A percentile compares a stretch with the other conserved stretches of the same genome.
These are phyloP conservation scores for Solanum dulcamara DNA, from an alignment of 257 asterid species.

Conservation along the genomic window DNA sequence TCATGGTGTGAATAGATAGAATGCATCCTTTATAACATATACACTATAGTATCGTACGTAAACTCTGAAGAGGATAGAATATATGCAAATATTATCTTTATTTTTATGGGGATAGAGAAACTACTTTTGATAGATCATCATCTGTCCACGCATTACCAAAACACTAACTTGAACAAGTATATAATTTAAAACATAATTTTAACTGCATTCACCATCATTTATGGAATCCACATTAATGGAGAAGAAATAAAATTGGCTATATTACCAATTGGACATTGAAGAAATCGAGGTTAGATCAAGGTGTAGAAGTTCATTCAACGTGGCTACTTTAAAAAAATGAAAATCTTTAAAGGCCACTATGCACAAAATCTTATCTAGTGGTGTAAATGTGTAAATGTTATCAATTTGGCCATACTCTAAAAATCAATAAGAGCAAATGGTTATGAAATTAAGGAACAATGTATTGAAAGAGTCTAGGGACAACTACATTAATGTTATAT, in stretches of 20 bases:
- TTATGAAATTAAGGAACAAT: neutral
- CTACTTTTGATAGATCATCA: too few species aligned
- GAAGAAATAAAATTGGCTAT: neutral
- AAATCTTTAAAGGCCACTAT: neutral
- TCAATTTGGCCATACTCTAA: neutral
- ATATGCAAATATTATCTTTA: too few species aligned
- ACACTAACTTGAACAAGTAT: too few species aligned
- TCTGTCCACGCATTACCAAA: too few species aligned
- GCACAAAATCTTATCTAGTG: neutral
- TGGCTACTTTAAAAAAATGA: neutral
- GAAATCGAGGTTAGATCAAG: constrained; percentile 1
- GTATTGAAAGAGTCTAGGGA: neutral
- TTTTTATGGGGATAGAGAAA: too few species aligned
- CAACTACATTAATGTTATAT: neutral
- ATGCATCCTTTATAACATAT: too few species aligned
- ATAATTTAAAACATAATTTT: too few species aligned
- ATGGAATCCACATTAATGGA: neutral
- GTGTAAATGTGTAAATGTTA: neutral
- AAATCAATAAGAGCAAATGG: neutral
- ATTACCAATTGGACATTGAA: neutral
- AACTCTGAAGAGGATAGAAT: too few species aligned
- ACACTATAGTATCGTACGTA: too few species aligned
- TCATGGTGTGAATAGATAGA: too few species aligned
- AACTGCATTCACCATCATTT: neutral
- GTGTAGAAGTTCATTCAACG: neutral